Evolutionary conservation across 805 yeast genomes (phyloP), one percentile per base, ranked within the genome.

Genomic region (Lipomyces lipofer): DNA sequence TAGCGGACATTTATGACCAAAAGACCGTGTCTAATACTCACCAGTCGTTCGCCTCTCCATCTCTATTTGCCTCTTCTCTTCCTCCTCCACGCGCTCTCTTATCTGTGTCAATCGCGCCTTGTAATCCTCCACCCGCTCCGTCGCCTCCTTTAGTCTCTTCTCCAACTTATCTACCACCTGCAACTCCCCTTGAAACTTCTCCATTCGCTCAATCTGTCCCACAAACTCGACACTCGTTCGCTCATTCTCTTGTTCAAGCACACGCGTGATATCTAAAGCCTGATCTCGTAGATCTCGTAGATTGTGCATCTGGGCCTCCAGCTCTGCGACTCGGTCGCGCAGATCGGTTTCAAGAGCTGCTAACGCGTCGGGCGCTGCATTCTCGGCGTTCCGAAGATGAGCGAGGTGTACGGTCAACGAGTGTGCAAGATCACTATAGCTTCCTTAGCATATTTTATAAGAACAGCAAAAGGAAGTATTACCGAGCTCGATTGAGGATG

Each of bases 191-290:
- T 44, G 9, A 24, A 54, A 54, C 24, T 43, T 40, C 19, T 44
- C 53, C n/a, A 54, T 49, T 17, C 49, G 49, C 10, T 47, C 49
- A 35, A 52, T 24, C 48, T 46, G 44, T n/a, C 38, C 49, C 6
- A 49, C 49, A 19, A 27, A 43, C 46, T 52, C 56, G 21, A 25
- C 25, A 33, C 21, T 9, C 21, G 46, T 19, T 3, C 52, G 47
- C 32, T 17, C 44, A 28, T 40, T 48, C 35, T 47, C 52, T 2
- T 24, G 49, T 4, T 33, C 56, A 13, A 52, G 49, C n/a, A 30
- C 36, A 2, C 15, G 27, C n/a, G 22, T 30, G 44, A 30, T 42
- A 2, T 52, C 47, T 13, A 15, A 4, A 2, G 43, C 36, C 27
- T 46, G 51, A 9, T 43, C 51, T 2, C 45, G 49, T 32, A 52